These are phyloP conservation scores for Euphrasia arctica DNA, from an alignment of 305 asterid genomes.

Conservation along the genomic window DNA sequence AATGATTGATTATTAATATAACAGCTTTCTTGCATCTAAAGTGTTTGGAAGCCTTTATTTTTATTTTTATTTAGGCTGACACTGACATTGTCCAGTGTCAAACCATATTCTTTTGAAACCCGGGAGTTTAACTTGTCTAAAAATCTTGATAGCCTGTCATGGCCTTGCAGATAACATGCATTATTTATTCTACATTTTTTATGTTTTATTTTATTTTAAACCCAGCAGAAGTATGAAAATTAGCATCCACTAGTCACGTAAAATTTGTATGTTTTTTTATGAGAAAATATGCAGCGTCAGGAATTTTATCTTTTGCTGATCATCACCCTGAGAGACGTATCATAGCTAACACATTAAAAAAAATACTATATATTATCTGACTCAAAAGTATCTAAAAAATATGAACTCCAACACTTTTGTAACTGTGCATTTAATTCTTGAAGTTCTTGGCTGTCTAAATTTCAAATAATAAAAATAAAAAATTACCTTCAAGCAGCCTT, in stretches of 20 bases:
- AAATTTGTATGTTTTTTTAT: not conserved
- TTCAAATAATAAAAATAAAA: not conserved
- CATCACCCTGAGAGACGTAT: not conserved
- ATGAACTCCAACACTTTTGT: too few relatives aligned
- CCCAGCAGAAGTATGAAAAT: not conserved
- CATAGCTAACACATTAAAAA: not conserved
- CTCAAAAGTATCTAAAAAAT: not conserved
- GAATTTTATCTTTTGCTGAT: not conserved
- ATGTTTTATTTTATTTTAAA: not conserved
- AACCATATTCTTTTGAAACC: not conserved
- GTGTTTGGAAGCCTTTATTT: too few relatives aligned
- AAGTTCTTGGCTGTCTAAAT: not conserved
- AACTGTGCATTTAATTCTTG: not conserved
- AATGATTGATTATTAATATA: conserved; percentile 1
- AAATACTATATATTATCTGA: not conserved
- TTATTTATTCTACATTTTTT: too few relatives aligned
- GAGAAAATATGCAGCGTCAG: not conserved
- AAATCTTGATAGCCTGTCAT: not conserved
- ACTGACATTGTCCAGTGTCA: not conserved
- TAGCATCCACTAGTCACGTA: too few relatives aligned
- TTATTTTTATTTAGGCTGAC: too few relatives aligned
- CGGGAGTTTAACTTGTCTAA: not conserved
- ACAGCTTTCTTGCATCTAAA: not conserved
- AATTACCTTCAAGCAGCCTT: conserved; percentile 63
- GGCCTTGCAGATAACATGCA: not conserved